These are phyloP conservation scores for Aspergillus candidus DNA, from an alignment of 2,329 filamentous ascomycete species.

Conservation along the genomic window DNA sequence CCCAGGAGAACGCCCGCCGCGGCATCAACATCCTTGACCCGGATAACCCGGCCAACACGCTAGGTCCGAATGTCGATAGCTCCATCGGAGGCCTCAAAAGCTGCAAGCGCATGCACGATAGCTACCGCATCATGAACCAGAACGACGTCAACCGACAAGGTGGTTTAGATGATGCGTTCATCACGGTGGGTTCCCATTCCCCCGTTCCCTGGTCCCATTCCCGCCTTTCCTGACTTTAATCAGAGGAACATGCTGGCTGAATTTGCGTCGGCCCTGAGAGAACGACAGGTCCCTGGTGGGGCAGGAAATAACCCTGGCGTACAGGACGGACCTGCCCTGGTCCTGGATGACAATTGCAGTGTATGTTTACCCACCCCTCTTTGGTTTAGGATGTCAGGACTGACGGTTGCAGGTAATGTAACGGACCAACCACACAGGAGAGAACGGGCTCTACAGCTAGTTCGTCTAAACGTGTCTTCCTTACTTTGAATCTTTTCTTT, in stretches of 20 bases:
- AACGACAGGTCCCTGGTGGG: conserved; percentile 28
- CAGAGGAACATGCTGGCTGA: conserved; percentile 45
- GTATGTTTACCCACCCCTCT: conserved; percentile 25
- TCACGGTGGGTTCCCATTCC: conserved; percentile 43
- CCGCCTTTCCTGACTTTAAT: conserved; percentile 11
- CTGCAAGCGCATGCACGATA: conserved; percentile 54
- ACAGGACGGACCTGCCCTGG: background rate
- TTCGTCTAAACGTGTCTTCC: too few species aligned
- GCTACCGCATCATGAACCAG: conserved; percentile 56
- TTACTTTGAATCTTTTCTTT: too few species aligned
- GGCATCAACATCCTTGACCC: conserved; percentile 54
- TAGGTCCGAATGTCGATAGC: conserved; percentile 20
- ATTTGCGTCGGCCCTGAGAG: conserved; percentile 38
- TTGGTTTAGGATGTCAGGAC: conserved; percentile 7
- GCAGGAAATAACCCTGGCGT: conserved; percentile 17
- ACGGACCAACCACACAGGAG: conserved; percentile 4
- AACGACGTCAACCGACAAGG: conserved; percentile 57
- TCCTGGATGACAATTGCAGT: conserved; percentile 42
- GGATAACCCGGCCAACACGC: conserved; percentile 33
- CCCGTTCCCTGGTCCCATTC: background rate
- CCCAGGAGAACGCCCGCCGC: conserved; percentile 51
- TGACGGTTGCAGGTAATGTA: conserved; percentile 27
- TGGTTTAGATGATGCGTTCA: conserved; percentile 52
- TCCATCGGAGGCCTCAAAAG: conserved; percentile 46
- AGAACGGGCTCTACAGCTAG: background rate